phyloP scores from a whole-genome alignment of 2,329 filamentous ascomycete genomes.

The Colletotrichum tropicicola region DNA sequence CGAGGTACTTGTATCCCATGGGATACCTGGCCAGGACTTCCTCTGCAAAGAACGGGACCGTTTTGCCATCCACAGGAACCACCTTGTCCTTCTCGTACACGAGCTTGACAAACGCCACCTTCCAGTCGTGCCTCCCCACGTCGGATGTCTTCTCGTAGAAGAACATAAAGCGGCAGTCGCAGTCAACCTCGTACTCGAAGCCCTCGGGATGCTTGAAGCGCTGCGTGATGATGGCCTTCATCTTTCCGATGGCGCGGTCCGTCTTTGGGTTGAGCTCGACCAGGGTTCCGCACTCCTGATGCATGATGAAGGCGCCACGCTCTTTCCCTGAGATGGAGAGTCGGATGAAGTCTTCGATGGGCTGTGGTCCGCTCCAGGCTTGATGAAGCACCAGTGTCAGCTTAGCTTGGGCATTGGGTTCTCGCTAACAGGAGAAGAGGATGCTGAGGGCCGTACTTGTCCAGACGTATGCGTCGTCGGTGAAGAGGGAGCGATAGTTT shows the following conservation, averaged over 20 bases:
- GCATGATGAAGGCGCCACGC: constrained; percentile 64
- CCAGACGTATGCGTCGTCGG: constrained; percentile 56
- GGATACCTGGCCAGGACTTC: constrained; percentile 50
- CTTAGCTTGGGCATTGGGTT: background rate
- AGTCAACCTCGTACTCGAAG: constrained; percentile 57
- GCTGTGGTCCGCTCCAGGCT: constrained; percentile 53
- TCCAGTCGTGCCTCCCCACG: constrained; percentile 40
- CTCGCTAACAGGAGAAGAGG: too few species aligned
- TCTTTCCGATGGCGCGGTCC: constrained; percentile 58
- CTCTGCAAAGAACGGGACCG: constrained; percentile 45
- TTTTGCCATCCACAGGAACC: constrained; percentile 52
- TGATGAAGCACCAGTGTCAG: background rate
- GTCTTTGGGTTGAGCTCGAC: constrained; percentile 50
- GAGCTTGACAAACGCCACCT: constrained; percentile 55
- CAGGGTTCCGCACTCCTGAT: constrained; percentile 59
- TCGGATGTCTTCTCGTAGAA: constrained; percentile 47
- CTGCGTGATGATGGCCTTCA: constrained; percentile 64
- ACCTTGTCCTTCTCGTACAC: constrained; percentile 61
- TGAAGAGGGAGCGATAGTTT: constrained; percentile 59
- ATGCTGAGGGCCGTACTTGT: constrained; percentile 54
- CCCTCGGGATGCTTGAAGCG: constrained; percentile 48
- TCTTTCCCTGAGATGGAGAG: constrained; percentile 60
- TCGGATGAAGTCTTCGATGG: constrained; percentile 51
- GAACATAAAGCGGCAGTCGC: constrained; percentile 59
- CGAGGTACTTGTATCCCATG: constrained; percentile 56